These are phyloP conservation scores for Ceratocystis alfenasii DNA, from an alignment of 2,329 filamentous ascomycete genomes.

Conservation along the genomic window DNA sequence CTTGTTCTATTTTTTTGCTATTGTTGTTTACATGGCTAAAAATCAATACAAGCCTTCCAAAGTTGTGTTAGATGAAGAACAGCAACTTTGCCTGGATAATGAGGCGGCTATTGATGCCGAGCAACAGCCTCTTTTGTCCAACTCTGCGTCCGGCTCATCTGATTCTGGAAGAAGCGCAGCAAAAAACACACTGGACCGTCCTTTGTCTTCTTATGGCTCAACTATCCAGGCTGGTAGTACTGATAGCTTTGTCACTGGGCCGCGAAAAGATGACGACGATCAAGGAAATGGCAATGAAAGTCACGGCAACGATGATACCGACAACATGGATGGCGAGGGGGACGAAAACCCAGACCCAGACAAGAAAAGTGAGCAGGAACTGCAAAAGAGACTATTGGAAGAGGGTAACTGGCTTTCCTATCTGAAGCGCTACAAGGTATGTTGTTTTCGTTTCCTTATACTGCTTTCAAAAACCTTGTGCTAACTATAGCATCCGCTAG, in stretches of 20 bases:
- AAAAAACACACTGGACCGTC: background rate
- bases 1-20: slow-evolving; percentile 12
- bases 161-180: background rate
- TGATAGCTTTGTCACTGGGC: slow-evolving; percentile 8
- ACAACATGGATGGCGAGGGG: slow-evolving; percentile 34
- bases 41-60: background rate
- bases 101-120: background rate
- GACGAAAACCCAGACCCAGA: slow-evolving; percentile 37
- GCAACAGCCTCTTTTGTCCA: background rate
- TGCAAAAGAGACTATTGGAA: slow-evolving; percentile 57
- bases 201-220: slow-evolving; percentile 16
- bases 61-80: slow-evolving; percentile 40
- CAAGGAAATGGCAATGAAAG: background rate
- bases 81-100: slow-evolving; percentile 43
- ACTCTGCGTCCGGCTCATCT: background rate
- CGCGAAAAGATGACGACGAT: slow-evolving; percentile 11
- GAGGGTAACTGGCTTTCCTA: slow-evolving; percentile 70
- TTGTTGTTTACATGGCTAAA: slow-evolving; percentile 1
- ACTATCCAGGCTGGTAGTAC: slow-evolving; percentile 17
- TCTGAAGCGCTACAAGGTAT: slow-evolving; percentile 55
- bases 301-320: background rate
- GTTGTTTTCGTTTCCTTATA: slow-evolving; percentile 22
- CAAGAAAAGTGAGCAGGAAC: slow-evolving; percentile 36
- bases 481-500: slow-evolving; percentile 29
- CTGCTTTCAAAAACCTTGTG: background rate